Conservation (phyloP, 495 filamentous ascomycete species). For the Lasiosphaeria miniovina region DNA sequence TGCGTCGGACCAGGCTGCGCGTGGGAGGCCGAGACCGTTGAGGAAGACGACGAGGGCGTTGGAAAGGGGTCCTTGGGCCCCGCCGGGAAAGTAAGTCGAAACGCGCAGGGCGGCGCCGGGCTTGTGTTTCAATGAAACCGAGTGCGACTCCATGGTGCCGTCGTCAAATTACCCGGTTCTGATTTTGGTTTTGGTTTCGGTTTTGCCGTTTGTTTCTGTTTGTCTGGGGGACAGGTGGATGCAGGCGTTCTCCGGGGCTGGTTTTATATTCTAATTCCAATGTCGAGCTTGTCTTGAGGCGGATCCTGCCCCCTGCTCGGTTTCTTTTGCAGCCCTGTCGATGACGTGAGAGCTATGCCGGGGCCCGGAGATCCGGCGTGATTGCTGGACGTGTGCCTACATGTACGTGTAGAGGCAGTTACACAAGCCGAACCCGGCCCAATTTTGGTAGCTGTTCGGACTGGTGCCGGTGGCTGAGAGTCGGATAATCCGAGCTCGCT, state of each 20-base stretch:
- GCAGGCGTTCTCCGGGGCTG: not conserved
- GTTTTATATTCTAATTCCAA: not conserved
- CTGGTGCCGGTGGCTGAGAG: no score
- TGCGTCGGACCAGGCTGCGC: conserved; percentile 46
- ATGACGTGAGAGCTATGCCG: conserved; percentile 1
- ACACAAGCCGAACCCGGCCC: not conserved
- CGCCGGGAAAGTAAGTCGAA: conserved; percentile 13
- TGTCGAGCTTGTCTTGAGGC: no score
- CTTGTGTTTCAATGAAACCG: conserved; percentile 22
- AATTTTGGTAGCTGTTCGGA: no score
- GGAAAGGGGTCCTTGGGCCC: conserved; percentile 13
- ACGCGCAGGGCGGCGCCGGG: conserved; percentile 21
- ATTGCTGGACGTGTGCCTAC: not conserved
- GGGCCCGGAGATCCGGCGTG: not conserved
- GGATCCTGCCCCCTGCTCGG: no score
- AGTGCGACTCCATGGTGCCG: conserved; percentile 17
- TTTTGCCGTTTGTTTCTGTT: not conserved
- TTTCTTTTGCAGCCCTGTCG: not conserved
- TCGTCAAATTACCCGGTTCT: not conserved
- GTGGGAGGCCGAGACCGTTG: conserved; percentile 57
- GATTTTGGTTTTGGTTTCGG: not conserved
- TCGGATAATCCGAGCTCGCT: no score
- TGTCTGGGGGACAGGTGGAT: not conserved
- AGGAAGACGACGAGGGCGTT: conserved; percentile 56
- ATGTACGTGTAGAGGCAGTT: not conserved